Evolutionary conservation across 2,329 filamentous ascomycete genomes (phyloP).

Genomic region (Tympanopsis confertula): DNA sequence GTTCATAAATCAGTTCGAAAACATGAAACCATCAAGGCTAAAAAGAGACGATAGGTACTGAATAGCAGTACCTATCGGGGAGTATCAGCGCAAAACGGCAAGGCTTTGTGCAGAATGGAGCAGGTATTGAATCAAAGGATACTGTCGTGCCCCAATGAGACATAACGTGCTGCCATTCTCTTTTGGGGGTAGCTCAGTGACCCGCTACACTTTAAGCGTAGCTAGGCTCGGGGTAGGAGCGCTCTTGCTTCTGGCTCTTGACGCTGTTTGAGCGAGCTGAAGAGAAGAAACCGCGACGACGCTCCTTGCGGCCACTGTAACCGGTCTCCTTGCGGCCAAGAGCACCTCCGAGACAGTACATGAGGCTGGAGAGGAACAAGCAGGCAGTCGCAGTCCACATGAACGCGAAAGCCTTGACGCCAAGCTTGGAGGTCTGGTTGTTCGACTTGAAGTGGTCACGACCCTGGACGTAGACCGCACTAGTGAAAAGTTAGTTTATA

Average conservation of each 20-base stretch:
- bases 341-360: conserved; percentile 39
- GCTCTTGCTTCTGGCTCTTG: not conserved
- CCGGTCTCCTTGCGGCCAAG: conserved; percentile 15
- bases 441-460: conserved; percentile 40
- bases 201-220: no score
- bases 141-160: no score
- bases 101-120: no score
- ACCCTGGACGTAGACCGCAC: conserved; percentile 45
- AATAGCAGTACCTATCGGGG: no score
- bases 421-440: conserved; percentile 34
- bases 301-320: conserved; percentile 20
- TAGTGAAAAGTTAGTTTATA: conserved; percentile 13
- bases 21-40: no score
- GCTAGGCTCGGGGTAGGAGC: no score
- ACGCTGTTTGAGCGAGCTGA: not conserved
- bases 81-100: no score
- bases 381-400: conserved; percentile 46
- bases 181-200: no score
- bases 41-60: no score
- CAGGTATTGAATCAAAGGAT: no score
- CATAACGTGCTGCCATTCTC: no score
- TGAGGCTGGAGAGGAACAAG: conserved; percentile 39
- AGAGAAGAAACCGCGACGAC: conserved; percentile 22
- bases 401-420: conserved; percentile 46
- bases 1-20: no score